Conservation (phyloP, 768 basidiomycete species). For the Chalciporus sphaerocephalus region DNA sequence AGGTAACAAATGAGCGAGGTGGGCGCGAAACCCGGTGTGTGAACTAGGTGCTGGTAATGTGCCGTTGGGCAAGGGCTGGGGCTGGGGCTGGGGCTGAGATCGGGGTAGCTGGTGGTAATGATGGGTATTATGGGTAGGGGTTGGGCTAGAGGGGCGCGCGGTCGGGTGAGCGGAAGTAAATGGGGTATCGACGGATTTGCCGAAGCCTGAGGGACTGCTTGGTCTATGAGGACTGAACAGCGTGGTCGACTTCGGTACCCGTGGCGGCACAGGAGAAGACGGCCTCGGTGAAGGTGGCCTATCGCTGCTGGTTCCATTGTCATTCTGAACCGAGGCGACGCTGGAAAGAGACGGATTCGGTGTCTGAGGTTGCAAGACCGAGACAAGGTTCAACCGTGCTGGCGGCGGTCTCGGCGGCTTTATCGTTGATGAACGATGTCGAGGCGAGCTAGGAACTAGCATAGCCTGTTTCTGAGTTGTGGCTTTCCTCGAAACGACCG, state of each 20-base stretch:
- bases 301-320: not conserved
- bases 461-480: not conserved
- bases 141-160: constrained; percentile 8
- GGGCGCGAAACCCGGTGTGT: constrained; percentile 45
- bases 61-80: not conserved
- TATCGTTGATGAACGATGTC: constrained; percentile 22
- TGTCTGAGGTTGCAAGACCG: not conserved
- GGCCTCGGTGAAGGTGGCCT: not conserved
- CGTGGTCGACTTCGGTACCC: not conserved
- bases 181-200: not conserved
- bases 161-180: not conserved
- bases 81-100: not conserved
- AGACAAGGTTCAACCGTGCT: constrained; percentile 4
- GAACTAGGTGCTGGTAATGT: not conserved
- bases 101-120: not conserved
- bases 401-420: constrained; percentile 9
- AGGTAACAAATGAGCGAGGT: constrained; percentile 57
- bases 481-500: not conserved
- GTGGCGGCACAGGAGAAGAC: not conserved
- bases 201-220: not conserved
- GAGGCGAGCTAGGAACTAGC: constrained; percentile 6
- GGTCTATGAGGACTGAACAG: constrained; percentile 1
- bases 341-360: not conserved
- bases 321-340: not conserved
- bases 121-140: not conserved